Conservation (phyloP, 768 basidiomycete species). For the Russula emetica region DNA sequence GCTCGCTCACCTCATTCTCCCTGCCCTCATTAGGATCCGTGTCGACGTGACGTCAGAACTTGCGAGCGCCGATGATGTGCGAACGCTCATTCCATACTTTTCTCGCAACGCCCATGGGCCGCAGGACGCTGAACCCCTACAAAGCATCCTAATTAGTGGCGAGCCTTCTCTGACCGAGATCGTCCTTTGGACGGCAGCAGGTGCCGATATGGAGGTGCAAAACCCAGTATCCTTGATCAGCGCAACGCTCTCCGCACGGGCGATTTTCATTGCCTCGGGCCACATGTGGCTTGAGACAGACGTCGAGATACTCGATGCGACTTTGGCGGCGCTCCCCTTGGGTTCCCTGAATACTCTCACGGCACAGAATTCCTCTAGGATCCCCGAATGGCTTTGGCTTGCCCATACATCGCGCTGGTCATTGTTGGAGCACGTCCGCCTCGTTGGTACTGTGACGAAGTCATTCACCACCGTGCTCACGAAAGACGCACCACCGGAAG, state of each 20-base stretch:
- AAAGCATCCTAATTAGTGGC: not conserved
- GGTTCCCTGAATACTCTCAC: not conserved
- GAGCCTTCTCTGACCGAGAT: not conserved
- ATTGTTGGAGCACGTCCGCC: not conserved
- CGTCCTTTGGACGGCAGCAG: not conserved
- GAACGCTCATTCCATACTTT: not conserved
- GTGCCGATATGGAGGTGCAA: not conserved
- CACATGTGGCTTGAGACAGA: not conserved
- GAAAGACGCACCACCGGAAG: not conserved
- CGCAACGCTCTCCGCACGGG: not conserved
- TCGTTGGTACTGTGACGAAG: not conserved
- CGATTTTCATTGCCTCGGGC: not conserved
- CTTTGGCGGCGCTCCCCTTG: not conserved
- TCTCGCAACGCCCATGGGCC: not conserved
- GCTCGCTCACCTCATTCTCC: slow-evolving; percentile 12
- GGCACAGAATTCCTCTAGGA: not conserved
- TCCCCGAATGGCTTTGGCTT: not conserved
- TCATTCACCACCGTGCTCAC: not conserved
- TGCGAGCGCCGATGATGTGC: not conserved
- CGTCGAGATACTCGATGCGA: not conserved
- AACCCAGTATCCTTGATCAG: not conserved
- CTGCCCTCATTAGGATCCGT: slow-evolving; percentile 2
- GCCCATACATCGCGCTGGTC: not conserved
- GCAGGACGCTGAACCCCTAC: not conserved
- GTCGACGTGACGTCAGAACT: not conserved